phyloP scores from a whole-genome alignment of 148 eudicot genomes.

The Rhododendron ferrugineum region DNA sequence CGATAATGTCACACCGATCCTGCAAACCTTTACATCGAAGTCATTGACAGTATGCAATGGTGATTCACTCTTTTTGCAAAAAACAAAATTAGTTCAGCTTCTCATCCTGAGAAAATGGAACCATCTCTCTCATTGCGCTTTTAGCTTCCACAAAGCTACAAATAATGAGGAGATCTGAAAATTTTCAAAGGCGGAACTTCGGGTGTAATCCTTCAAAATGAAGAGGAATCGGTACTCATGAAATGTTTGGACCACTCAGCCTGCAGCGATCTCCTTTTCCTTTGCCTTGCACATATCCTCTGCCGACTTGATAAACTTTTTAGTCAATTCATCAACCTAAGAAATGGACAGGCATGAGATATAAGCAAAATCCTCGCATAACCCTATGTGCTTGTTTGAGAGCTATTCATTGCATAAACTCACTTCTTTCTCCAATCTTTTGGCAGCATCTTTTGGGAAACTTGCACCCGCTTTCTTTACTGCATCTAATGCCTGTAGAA shows the following conservation, averaged over 20 bases:
- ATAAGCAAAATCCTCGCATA: background rate
- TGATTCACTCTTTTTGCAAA: background rate
- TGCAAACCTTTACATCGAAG: background rate
- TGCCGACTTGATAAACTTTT: constrained; percentile 23
- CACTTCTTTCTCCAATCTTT: constrained; percentile 91
- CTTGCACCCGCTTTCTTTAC: constrained; percentile 63
- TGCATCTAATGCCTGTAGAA: constrained; percentile 73
- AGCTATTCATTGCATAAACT: constrained; percentile 17
- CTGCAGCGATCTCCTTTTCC: constrained; percentile 22
- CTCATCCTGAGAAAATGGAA: background rate
- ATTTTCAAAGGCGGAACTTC: background rate
- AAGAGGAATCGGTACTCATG: background rate
- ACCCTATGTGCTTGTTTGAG: background rate
- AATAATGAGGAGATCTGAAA: background rate
- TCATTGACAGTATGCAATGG: background rate
- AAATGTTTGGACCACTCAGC: constrained; percentile 9
- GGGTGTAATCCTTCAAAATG: background rate
- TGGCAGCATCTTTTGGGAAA: constrained; percentile 71
- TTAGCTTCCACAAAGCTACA: background rate
- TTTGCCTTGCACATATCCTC: constrained; percentile 32
- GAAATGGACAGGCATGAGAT: constrained; percentile 3
- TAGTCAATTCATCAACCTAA: constrained; percentile 28
- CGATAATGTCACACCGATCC: background rate
- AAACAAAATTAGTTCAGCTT: background rate
- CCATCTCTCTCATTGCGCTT: background rate